Evolutionary conservation across 2,329 filamentous ascomycete genomes (phyloP).

Genomic region (Fusarium odoratissimum): DNA sequence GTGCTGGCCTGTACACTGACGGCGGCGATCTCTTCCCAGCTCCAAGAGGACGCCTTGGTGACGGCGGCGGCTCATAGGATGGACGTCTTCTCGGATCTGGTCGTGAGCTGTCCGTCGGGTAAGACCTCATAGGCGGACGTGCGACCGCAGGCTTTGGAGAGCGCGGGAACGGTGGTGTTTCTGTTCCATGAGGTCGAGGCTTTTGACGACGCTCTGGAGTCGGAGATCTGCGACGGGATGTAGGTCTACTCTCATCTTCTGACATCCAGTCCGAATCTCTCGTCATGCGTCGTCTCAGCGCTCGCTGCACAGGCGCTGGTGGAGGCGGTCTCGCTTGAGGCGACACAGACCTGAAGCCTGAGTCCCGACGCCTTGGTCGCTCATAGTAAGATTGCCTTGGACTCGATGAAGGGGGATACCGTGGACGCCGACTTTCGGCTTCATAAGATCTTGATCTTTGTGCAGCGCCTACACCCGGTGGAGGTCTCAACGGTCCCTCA

Average conservation of each 20-base stretch:
- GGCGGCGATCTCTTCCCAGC: slow-evolving; percentile 22
- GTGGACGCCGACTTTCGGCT: slow-evolving; percentile 20
- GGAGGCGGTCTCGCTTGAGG: slow-evolving; percentile 26
- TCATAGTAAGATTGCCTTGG: slow-evolving; percentile 31
- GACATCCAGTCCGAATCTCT: slow-evolving; percentile 41
- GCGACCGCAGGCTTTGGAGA: neutral
- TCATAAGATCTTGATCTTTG: slow-evolving; percentile 40
- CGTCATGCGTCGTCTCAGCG: slow-evolving; percentile 25
- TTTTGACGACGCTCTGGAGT: slow-evolving; percentile 17
- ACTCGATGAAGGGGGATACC: slow-evolving; percentile 12
- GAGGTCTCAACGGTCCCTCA: slow-evolving; percentile 9
- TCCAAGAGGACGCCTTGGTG: slow-evolving; percentile 7
- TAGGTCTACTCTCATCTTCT: slow-evolving; percentile 37
- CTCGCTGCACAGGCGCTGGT: neutral
- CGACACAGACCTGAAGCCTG: slow-evolving; percentile 30
- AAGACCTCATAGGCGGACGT: slow-evolving; percentile 26
- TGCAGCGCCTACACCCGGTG: neutral
- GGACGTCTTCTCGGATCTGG: slow-evolving; percentile 21
- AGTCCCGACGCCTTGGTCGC: slow-evolving; percentile 19
- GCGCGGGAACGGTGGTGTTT: slow-evolving; percentile 1
- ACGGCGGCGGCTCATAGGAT: slow-evolving; percentile 31
- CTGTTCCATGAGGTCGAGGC: neutral
- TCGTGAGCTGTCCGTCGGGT: slow-evolving; percentile 29
- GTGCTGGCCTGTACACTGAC: slow-evolving; percentile 11
- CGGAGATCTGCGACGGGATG: slow-evolving; percentile 24